These are phyloP conservation scores for Aureoboletus auriporus DNA, from an alignment of 768 basidiomycete species.

Conservation along the genomic window DNA sequence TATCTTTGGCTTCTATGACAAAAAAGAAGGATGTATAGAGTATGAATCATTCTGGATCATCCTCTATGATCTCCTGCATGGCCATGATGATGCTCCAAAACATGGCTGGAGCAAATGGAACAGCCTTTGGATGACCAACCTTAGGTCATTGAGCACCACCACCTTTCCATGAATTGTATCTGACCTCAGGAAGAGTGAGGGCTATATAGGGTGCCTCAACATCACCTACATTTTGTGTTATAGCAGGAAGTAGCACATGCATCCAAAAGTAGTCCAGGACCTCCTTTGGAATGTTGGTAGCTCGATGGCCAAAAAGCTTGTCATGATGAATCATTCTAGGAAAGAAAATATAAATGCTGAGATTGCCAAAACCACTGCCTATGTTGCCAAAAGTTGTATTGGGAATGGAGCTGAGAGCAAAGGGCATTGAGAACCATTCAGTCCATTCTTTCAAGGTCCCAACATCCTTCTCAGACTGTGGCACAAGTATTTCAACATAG, in stretches of 20 bases:
- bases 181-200: background rate
- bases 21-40: constrained; percentile 17
- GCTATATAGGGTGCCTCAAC: background rate
- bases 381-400: constrained; percentile 5
- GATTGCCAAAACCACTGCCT: background rate
- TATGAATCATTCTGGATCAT: background rate
- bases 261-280: constrained; percentile 8
- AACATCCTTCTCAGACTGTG: constrained; percentile 4
- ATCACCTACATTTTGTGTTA: background rate
- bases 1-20: constrained; percentile 5
- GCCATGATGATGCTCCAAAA: background rate
- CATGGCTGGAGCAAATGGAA: background rate
- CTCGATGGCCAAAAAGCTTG: background rate
- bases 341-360: constrained; percentile 7
- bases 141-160: background rate
- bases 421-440: constrained; percentile 7
- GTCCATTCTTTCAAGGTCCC: background rate
- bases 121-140: background rate
- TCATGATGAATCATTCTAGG: constrained; percentile 7
- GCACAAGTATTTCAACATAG: constrained; percentile 8
- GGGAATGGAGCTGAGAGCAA: constrained; percentile 5
- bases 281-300: constrained; percentile 2
- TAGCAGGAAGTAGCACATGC: constrained; percentile 2
- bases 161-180: constrained; percentile 3
- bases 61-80: constrained; percentile 2